Conservation (phyloP, 1,139 yeast genomes). For the Blastobotrys elegans region DNA sequence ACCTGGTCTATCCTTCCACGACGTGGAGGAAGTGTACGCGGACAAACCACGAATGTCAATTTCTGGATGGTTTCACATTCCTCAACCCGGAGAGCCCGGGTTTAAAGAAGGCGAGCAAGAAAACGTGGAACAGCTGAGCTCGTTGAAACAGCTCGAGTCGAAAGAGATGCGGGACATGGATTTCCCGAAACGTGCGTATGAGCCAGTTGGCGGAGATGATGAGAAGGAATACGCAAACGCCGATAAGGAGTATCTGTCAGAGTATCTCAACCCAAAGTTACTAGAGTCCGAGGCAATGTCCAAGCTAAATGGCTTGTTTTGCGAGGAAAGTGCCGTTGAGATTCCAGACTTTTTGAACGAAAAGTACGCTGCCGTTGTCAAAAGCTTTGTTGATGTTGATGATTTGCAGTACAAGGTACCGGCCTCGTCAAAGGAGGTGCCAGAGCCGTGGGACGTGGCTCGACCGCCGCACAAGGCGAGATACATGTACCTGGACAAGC, state of each 20-base stretch:
- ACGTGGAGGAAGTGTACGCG: slow-evolving; percentile 92
- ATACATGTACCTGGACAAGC: slow-evolving; percentile 63
- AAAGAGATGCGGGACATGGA: slow-evolving; percentile 75
- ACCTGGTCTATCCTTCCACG: slow-evolving; percentile 95
- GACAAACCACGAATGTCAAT: slow-evolving; percentile 86
- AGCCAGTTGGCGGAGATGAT: slow-evolving; percentile 22
- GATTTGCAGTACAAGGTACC: slow-evolving; percentile 56
- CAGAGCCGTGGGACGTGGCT: slow-evolving; percentile 82
- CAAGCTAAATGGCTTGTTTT: slow-evolving; percentile 48
- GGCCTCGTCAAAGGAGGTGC: slow-evolving; percentile 48
- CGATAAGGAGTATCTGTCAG: slow-evolving; percentile 25
- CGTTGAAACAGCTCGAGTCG: slow-evolving; percentile 75
- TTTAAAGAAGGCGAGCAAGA: slow-evolving; percentile 71
- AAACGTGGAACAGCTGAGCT: slow-evolving; percentile 66
- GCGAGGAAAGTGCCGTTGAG: slow-evolving; percentile 66
- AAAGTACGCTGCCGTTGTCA: slow-evolving; percentile 47
- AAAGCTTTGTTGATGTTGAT: slow-evolving; percentile 40
- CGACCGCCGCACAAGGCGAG: slow-evolving; percentile 93
- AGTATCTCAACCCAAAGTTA: slow-evolving; percentile 54
- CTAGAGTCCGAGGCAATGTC: slow-evolving; percentile 42
- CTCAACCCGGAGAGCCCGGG: slow-evolving; percentile 88
- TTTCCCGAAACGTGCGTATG: slow-evolving; percentile 53
- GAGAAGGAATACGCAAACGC: slow-evolving; percentile 14
- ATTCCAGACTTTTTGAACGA: slow-evolving; percentile 57
- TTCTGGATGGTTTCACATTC: slow-evolving; percentile 99